Evolutionary conservation across 2,329 filamentous ascomycete genomes (phyloP).

Genomic region (Massarina eburnea): DNA sequence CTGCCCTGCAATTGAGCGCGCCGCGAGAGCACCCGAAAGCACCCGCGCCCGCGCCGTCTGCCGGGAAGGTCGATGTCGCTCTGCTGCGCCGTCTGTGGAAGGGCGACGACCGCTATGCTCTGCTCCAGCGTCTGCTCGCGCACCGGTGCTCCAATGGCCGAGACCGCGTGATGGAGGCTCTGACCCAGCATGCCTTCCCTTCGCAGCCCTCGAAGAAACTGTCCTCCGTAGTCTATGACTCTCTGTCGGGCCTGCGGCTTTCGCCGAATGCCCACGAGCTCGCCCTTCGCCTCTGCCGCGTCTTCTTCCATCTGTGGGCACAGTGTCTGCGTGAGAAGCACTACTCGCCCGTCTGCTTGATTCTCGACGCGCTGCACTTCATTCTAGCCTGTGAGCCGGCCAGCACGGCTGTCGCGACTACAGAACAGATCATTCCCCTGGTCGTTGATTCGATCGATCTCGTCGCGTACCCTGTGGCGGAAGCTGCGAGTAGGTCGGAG

Average conservation of each 20-base stretch:
- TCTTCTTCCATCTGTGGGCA: conserved; percentile 68
- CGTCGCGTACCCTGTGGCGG: conserved; percentile 54
- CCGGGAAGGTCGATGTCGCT: conserved; percentile 22
- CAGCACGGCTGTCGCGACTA: conserved; percentile 60
- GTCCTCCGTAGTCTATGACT: conserved; percentile 68
- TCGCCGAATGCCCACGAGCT: conserved; percentile 55
- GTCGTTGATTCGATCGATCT: conserved; percentile 53
- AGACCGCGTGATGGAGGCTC: conserved; percentile 66
- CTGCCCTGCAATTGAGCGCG: conserved; percentile 55
- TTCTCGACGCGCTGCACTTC: conserved; percentile 66
- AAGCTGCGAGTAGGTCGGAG: conserved; percentile 34
- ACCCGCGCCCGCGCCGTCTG: conserved; percentile 18
- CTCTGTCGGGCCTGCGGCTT: conserved; percentile 59
- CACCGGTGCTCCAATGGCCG: conserved; percentile 59
- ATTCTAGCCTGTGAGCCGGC: conserved; percentile 64
- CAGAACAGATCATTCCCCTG: conserved; percentile 56
- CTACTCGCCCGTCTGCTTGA: conserved; percentile 64
- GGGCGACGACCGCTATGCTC: conserved; percentile 42
- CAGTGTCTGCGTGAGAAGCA: conserved; percentile 65
- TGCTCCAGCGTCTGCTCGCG: conserved; percentile 65
- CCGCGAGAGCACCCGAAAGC: conserved; percentile 43
- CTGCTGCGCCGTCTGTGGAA: conserved; percentile 43
- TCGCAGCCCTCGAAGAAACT: conserved; percentile 59
- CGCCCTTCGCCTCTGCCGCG: conserved; percentile 64
- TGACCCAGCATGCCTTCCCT: conserved; percentile 66